Conservation (phyloP, 2,329 filamentous ascomycete genomes). For the Mycosphaerelloides madeirae region DNA sequence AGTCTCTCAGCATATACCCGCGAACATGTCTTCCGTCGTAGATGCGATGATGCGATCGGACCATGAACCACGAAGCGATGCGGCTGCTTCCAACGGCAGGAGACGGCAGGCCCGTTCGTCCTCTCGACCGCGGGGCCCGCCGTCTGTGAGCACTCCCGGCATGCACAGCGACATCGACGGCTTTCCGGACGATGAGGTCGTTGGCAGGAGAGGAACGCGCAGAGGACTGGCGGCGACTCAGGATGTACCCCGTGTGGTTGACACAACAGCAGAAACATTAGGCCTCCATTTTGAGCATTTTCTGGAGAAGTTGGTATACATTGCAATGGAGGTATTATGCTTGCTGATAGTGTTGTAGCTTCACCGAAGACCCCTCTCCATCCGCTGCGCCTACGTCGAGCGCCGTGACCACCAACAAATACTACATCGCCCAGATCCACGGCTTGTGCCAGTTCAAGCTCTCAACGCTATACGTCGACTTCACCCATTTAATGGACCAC, state of each 20-base stretch:
- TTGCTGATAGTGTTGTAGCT: conserved; percentile 38
- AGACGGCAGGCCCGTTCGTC: conserved; percentile 43
- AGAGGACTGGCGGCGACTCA: conserved; percentile 42
- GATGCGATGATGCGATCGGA: conserved; percentile 49
- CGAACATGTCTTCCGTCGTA: conserved; percentile 49
- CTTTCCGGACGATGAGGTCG: conserved; percentile 59
- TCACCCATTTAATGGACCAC: conserved; percentile 72
- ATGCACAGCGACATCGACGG: conserved; percentile 54
- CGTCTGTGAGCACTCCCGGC: conserved; percentile 48
- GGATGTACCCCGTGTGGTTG: conserved; percentile 67
- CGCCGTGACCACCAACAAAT: conserved; percentile 69
- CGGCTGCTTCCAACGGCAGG: conserved; percentile 22
- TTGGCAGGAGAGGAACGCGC: conserved; percentile 49
- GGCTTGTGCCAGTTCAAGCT: conserved; percentile 68
- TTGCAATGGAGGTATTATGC: not conserved
- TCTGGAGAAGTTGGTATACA: conserved; percentile 61
- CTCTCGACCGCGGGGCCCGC: conserved; percentile 49
- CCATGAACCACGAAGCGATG: conserved; percentile 37
- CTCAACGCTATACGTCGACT: conserved; percentile 85
- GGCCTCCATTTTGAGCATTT: conserved; percentile 75
- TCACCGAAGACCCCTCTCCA: conserved; percentile 63
- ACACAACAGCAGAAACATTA: conserved; percentile 68
- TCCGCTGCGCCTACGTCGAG: conserved; percentile 63
- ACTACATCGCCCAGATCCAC: conserved; percentile 80
- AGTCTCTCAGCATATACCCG: not conserved